Percentiles rank a stretch among this genome's conserved stretches.
Evolutionary conservation across 1,139 yeast species (phyloP).

Genomic region (Geotrichum histeridarum): DNA sequence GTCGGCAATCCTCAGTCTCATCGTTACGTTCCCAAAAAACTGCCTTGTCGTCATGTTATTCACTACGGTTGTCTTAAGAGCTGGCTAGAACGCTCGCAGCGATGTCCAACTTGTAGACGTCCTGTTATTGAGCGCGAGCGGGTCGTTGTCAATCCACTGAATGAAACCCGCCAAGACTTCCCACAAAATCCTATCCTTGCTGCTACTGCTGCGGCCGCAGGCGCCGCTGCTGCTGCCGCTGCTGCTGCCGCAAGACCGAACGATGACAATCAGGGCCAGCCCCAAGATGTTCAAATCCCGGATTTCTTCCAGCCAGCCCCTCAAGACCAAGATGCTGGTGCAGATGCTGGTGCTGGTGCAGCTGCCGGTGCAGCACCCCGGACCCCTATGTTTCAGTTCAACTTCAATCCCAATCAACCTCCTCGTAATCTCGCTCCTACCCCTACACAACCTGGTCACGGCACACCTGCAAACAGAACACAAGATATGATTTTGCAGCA

Average conservation of each 20-base stretch:
- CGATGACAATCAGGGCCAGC: background rate
- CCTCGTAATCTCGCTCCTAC: background rate
- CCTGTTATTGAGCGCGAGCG: slow-evolving; percentile 46
- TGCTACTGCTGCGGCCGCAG: background rate
- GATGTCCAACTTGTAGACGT: slow-evolving; percentile 86
- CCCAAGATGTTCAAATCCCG: background rate
- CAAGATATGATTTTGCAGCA: slow-evolving; percentile 7
- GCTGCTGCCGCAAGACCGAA: background rate
- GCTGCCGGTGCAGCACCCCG: background rate
- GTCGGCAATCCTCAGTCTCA: slow-evolving; percentile 34
- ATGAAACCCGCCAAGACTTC: background rate
- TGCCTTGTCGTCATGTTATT: slow-evolving; percentile 79
- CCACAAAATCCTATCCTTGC: background rate
- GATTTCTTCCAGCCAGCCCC: background rate
- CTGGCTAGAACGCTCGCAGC: slow-evolving; percentile 89
- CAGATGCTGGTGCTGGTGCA: background rate
- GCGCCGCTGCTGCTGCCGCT: background rate
- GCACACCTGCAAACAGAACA: background rate
- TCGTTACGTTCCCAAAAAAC: slow-evolving; percentile 64
- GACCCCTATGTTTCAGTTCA: background rate
- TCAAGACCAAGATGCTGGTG: background rate
- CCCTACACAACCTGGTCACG: background rate
- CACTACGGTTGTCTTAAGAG: slow-evolving; percentile 87
- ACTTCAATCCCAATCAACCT: slow-evolving; percentile 6
- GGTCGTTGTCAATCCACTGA: background rate